Base-by-base conservation (phyloP, 2,329 filamentous ascomycete species). In the Bipolaris cookei region DNA sequence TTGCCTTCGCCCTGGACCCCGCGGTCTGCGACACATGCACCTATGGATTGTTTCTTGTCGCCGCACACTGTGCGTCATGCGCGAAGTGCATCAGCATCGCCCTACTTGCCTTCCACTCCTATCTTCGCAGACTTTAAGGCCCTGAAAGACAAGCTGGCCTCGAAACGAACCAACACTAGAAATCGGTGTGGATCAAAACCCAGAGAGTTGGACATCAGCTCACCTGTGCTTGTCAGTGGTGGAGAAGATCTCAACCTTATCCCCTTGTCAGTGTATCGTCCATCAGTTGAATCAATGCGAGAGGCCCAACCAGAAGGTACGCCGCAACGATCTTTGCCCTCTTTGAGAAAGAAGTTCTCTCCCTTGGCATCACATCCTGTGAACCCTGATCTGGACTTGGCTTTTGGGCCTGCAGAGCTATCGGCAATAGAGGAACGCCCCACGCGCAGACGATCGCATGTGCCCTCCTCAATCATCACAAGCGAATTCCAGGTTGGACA, bases 291-390 rank as follows among this genome's bases (percentile, higher is more conserved):
- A 18, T 66, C 63, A 13, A 59, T 63, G 20, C 51, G 62, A 11
- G 61, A 58, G 28, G 59, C 37, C 0, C 48, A 59, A 2, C 48
- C 64, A 39, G 53, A 60, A 2, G 45, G 51, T 2, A 53, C 30
- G 4, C 45, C 38, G 7, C 50, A 54, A 11, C 63, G 48, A 4
- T 54, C 54, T 13, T 54, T 68, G 44, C 58, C 63, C 20, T 62
- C 56, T 39, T 61, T 57, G 39, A 51, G 62, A 50, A 66, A 42
- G 39, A 59, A 65, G 20, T 75, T 76, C 43, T 69, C 67, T 0
- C 74, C 74, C 13, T 62, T 76, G 28, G 51, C 69, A 23, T 75
- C 72, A 14, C 67, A 76, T 59, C 73, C 74, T 14, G 67, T 75
- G 6, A 62, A 69, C 23, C 59, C 62, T 23, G 39, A 53, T 4